A percentile compares a stretch with the other conserved stretches of the same genome.
Conservation (phyloP, 2,329 filamentous ascomycete species). For the Apiospora kogelbergensis region DNA sequence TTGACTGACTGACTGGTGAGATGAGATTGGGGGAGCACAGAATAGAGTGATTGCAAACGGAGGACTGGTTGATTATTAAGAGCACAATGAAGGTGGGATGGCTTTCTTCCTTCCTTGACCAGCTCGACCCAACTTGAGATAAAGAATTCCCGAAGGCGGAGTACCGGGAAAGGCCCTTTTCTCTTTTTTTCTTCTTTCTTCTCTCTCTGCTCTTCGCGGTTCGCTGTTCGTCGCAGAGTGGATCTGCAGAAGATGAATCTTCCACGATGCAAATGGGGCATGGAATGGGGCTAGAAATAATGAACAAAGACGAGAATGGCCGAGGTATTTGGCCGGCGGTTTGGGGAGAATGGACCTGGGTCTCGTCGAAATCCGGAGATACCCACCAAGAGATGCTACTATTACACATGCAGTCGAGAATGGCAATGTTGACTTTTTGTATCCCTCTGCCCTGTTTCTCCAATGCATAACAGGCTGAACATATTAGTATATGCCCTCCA, state of each 20-base stretch:
- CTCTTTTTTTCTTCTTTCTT: neutral
- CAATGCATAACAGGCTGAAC: neutral
- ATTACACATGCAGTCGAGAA: neutral
- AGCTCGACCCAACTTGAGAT: neutral
- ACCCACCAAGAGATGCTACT: neutral
- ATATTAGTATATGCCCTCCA: neutral
- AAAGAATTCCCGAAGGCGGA: slow-evolving; percentile 13
- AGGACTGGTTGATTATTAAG: neutral
- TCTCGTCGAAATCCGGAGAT: slow-evolving; percentile 1
- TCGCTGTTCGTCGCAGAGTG: neutral
- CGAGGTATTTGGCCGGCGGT: slow-evolving; percentile 5
- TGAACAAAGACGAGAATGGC: slow-evolving; percentile 8
- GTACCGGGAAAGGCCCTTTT: slow-evolving; percentile 7
- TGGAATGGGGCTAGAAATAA: slow-evolving; percentile 1
- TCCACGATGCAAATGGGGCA: slow-evolving; percentile 5
- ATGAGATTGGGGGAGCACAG: neutral
- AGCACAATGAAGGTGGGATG: neutral
- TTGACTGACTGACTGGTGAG: neutral
- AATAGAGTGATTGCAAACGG: neutral
- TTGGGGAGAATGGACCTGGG: slow-evolving; percentile 3
- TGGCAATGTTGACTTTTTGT: neutral
- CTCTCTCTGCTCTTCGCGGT: neutral
- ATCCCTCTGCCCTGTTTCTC: neutral
- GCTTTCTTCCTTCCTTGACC: neutral
- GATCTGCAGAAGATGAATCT: neutral